These are phyloP conservation scores for Theileria parva DNA, from an alignment of 169 alveolate species.

Conservation along the genomic window DNA sequence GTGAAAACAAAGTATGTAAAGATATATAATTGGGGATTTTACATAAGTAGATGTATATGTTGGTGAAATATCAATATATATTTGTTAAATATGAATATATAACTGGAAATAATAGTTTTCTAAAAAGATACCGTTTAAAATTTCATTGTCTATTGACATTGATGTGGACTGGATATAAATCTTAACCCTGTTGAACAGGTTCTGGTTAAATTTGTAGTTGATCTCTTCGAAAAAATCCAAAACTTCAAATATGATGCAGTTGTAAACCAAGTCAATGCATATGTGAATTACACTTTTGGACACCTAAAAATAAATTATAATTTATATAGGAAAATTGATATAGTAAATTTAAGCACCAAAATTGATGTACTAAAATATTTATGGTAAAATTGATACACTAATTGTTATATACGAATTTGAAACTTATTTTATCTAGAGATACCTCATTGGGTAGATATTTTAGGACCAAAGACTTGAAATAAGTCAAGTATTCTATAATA, in stretches of 20 bases:
- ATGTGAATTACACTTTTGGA: slow-evolving; percentile 2
- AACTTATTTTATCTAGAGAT: background rate
- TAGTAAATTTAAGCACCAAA: no score
- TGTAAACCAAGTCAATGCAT: slow-evolving; percentile 39
- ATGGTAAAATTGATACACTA: background rate
- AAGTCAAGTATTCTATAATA: slow-evolving; percentile 10
- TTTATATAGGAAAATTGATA: background rate
- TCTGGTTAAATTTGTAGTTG: slow-evolving; percentile 50
- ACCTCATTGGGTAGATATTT: slow-evolving; percentile 18
- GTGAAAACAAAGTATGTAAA: background rate
- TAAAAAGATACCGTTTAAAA: slow-evolving; percentile 6
- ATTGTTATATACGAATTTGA: background rate
- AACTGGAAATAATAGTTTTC: no score
- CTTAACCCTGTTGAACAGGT: background rate
- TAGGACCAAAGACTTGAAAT: slow-evolving; percentile 7
- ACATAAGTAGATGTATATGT: background rate
- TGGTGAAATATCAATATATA: no score
- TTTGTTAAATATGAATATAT: no score
- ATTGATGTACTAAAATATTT: background rate
- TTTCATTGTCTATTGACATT: background rate
- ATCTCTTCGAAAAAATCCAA: slow-evolving; percentile 51
- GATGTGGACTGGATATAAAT: background rate
- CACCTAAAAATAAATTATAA: slow-evolving; percentile 3
- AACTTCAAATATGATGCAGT: slow-evolving; percentile 32
- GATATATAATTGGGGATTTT: background rate